A percentile compares a stretch with the other conserved stretches of the same genome.
phyloP scores from a whole-genome alignment of 2,329 filamentous ascomycete genomes.

The Diatrype stigma region DNA sequence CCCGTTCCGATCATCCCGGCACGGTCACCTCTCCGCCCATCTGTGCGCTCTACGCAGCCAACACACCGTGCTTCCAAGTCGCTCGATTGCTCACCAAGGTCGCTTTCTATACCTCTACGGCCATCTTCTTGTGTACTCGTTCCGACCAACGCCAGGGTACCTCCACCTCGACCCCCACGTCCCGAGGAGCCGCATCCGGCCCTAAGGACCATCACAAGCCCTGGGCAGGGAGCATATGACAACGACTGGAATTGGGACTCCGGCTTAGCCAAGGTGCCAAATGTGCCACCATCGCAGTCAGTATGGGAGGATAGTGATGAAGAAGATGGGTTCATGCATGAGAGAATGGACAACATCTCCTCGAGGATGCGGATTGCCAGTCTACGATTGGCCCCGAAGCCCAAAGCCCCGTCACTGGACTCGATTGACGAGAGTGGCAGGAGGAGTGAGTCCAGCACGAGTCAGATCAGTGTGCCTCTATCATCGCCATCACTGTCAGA shows the following conservation, averaged over 20 bases:
- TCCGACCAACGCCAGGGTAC: constrained; percentile 28
- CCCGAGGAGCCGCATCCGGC: constrained; percentile 52
- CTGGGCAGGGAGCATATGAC: constrained; percentile 19
- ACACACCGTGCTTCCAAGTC: constrained; percentile 12
- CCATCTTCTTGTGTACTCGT: constrained; percentile 23
- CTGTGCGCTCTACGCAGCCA: constrained; percentile 19
- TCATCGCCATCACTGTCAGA: constrained; percentile 25
- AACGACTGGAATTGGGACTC: constrained; percentile 53
- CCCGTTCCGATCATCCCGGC: constrained; percentile 49
- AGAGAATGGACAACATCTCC: constrained; percentile 17
- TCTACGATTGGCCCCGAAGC: constrained; percentile 21
- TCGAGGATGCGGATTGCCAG: constrained; percentile 17
- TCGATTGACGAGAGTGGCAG: constrained; percentile 20
- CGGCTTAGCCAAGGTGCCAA: constrained; percentile 39
- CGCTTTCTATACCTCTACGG: constrained; percentile 9
- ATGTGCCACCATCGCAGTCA: constrained; percentile 34
- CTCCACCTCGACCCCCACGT: constrained; percentile 34
- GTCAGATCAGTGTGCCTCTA: constrained; percentile 22
- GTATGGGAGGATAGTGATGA: constrained; percentile 38
- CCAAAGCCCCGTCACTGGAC: constrained; percentile 28
- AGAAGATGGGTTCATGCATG: constrained; percentile 30
- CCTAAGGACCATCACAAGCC: constrained; percentile 35
- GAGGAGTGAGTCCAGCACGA: constrained; percentile 19
- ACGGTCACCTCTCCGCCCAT: constrained; percentile 33
- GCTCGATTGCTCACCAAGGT: constrained; percentile 4